Evolutionary conservation across 768 basidiomycete genomes (phyloP), one percentile per base, ranked within the genome.

Genomic region (Ramaria sp.): DNA sequence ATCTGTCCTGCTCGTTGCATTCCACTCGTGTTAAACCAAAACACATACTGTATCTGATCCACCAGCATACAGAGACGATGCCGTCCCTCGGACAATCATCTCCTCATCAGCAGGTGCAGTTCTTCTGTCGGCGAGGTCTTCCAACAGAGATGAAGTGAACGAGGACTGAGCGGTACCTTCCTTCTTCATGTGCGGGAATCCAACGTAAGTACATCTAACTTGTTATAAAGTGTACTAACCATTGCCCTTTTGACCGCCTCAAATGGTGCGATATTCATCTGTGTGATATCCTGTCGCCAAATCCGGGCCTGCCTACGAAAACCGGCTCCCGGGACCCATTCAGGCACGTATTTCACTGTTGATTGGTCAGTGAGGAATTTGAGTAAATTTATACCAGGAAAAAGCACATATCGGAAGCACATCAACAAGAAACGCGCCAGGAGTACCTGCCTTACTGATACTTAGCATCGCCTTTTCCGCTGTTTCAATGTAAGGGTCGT

Each of bases 321-420:
- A 1, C 76, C 76, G 4, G 80, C 75, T 11, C 85, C 85, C 20
- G 88, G 88, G 48, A 79, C 70, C 82, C 84, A 88, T 45, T 65
- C 63, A 0, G 88, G 88, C 27, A 88, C 64, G 61, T 78, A 65
- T 63, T 74, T 76, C 62, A 61, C 62, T 63, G 54, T 17, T 31
- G 12, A 52, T n/a, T 6, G 11, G 6, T 7, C 15, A 34, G 9
- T 17, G n/a, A 27, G 20, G 7, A 9, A 0, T 7, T 11, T 1
- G 33, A 1, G 49, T 20, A 12, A 13, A 12, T 20, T 12, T 27
- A 19, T 19, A 38, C 12, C 1, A 19, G 12, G 17, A 6, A 27
- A 7, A 19, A 53, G 17, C 12, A 58, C 56, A 19, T n/a, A 58
- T 38, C 19, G 56, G 56, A 7, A 58, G 27, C 7, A 15, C 6